A percentile compares a stretch with the other conserved stretches of the same genome.
Conservation (phyloP, 148 eudicot species). For the Silene uniflora region DNA sequence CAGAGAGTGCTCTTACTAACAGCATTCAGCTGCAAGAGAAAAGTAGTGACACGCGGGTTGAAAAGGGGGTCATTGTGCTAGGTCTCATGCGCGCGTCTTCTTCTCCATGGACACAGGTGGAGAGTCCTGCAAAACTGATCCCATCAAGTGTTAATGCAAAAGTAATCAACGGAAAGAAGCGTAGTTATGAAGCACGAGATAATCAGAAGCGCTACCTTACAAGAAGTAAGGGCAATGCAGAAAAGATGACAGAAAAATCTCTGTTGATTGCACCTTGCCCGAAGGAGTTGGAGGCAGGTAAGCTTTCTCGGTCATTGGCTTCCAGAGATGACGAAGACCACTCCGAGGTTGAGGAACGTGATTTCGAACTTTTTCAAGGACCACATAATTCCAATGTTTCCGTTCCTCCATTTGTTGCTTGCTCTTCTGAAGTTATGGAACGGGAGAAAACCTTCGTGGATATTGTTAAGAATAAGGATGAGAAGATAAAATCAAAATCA, state of each 20-base stretch:
- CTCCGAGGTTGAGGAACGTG: constrained; percentile 19
- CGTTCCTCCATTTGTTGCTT: constrained; percentile 49
- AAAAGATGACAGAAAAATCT: constrained; percentile 17
- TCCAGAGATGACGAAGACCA: constrained; percentile 19
- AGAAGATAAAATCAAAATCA: constrained; percentile 14
- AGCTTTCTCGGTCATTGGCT: neutral
- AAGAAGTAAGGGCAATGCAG: constrained; percentile 12
- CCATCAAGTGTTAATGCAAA: constrained; percentile 13
- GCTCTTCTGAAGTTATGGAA: constrained; percentile 2
- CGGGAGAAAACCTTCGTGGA: constrained; percentile 19
- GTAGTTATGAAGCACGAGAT: constrained; percentile 10
- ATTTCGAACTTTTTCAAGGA: constrained; percentile 22
- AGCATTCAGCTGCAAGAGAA: too few relatives aligned
- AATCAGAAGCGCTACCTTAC: constrained; percentile 16
- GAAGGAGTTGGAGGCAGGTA: neutral
- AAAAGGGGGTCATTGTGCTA: too few relatives aligned
- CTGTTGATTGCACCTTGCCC: constrained; percentile 18
- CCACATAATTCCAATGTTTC: constrained; percentile 26
- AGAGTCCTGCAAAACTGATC: constrained; percentile 12
- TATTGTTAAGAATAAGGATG: constrained; percentile 24
- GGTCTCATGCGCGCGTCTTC: too few relatives aligned
- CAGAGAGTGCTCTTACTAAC: too few relatives aligned
- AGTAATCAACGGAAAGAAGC: constrained; percentile 28
- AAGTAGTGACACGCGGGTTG: too few relatives aligned
- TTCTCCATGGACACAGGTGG: neutral